Base-by-base conservation (phyloP, 139 green algal species). In the Asterochloris erici region DNA sequence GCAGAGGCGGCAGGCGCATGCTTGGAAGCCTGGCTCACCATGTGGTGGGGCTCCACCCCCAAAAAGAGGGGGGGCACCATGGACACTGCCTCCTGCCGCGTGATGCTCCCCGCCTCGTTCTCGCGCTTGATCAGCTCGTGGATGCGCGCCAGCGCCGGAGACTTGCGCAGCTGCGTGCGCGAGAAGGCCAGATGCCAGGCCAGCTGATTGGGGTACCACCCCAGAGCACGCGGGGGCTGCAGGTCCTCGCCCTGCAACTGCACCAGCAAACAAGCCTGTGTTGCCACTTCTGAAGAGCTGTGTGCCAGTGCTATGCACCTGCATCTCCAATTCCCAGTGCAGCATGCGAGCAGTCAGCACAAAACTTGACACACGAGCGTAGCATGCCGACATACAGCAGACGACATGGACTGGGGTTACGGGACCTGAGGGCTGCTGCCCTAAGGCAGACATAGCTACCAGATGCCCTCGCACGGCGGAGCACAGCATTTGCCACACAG, bases 41-140 rank as follows among this genome's bases (percentile, higher is more conserved):
- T 87, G 91, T 99, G 96, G 62, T 97, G 85, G 13, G 97, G 94
- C 85, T 96, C 88, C 69, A 99, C 94, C 68, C 98, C 96, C 83
- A 99, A 88, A 74, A 99, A 95, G 29, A 99, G 88, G 0, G 97
- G 95, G 14, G 97, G 97, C 73, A 99, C 93, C 97, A 99, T 99
- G 79, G 94, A 98, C 83, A 99, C 97, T 10, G 94, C 96, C 89
- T 99, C 97, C 91, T 99, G 97, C 11, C 97, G 88, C 11, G 94
- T 98, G 91, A 99, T 99, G 89, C 77, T 93, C 28, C 97, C 97
- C 14, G 88, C 86, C 14, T 97, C 93, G 74, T 97, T 93, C 70
- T 94, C 91, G 10, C 88, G 81, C 84, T 92, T 91, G 74, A 95
- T 86, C 77, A 91, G 91, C 79, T 94, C 88, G 79, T 98, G 95